Evolutionary conservation across 2,329 filamentous ascomycete species (phyloP).

Genomic region (Juglanconis juglandina): DNA sequence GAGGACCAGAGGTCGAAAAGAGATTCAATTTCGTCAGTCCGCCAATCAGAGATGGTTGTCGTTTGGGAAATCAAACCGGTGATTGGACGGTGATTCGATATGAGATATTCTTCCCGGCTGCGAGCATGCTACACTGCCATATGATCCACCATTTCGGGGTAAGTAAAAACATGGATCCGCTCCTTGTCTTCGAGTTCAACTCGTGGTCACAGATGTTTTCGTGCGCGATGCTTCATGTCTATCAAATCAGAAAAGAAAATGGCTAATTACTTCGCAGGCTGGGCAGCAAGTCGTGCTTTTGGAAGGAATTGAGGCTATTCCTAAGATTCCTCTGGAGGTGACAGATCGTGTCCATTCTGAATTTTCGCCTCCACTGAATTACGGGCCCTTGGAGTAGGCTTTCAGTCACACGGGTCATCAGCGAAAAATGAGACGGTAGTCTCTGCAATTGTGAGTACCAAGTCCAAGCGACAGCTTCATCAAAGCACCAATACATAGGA

Average conservation of each 20-base stretch:
- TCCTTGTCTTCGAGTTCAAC: too few relatives aligned
- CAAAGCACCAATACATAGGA: too few relatives aligned
- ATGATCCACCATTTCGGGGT: slow-evolving; percentile 22
- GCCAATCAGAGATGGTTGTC: slow-evolving; percentile 18
- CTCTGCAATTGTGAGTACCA: too few relatives aligned
- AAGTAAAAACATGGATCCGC: not conserved
- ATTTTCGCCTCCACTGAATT: slow-evolving; percentile 15
- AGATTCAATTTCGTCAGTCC: slow-evolving; percentile 35
- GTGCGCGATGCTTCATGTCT: not conserved
- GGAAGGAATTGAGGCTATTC: slow-evolving; percentile 19
- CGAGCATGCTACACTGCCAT: slow-evolving; percentile 20
- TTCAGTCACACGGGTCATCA: too few relatives aligned
- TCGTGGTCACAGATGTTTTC: too few relatives aligned
- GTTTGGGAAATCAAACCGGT: slow-evolving; percentile 14
- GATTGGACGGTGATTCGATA: slow-evolving; percentile 20
- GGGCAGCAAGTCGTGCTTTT: slow-evolving; percentile 20
- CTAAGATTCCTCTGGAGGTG: slow-evolving; percentile 16
- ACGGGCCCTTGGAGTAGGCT: slow-evolving; percentile 21
- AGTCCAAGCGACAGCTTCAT: too few relatives aligned
- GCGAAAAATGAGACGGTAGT: too few relatives aligned
- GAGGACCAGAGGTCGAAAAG: slow-evolving; percentile 37
- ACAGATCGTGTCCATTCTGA: slow-evolving; percentile 19
- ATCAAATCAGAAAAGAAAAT: not conserved
- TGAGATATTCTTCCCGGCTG: slow-evolving; percentile 19
- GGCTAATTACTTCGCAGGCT: slow-evolving; percentile 1